These are phyloP conservation scores for Nicotiana attenuata DNA, from an alignment of 257 asterid genomes.

Conservation along the genomic window DNA sequence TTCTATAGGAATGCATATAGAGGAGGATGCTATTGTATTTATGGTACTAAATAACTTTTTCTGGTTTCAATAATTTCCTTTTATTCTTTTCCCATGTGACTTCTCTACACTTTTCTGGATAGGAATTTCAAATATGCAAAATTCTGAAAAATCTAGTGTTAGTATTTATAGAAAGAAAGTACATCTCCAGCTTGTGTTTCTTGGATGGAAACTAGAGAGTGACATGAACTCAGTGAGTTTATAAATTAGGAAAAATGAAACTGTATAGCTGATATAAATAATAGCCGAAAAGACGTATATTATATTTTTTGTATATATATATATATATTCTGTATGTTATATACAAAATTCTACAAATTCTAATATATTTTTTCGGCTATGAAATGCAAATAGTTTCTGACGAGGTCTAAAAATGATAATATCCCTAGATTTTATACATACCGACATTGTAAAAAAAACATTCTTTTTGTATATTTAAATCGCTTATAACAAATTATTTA, in stretches of 20 bases:
- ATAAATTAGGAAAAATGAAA: background rate
- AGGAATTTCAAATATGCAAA: background rate
- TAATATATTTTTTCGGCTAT: too few relatives aligned
- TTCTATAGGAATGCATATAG: background rate
- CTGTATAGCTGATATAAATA: too few relatives aligned
- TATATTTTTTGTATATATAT: too few relatives aligned
- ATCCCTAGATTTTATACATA: too few relatives aligned
- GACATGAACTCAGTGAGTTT: background rate
- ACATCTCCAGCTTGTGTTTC: slow-evolving; percentile 6
- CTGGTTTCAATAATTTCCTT: background rate
- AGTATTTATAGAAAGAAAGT: background rate
- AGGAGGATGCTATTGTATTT: slow-evolving; percentile 7
- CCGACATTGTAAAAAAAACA: too few relatives aligned
- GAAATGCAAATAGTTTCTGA: too few relatives aligned
- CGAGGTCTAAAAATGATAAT: too few relatives aligned
- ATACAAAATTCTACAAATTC: background rate
- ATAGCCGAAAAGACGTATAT: background rate
- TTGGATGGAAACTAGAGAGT: slow-evolving; percentile 7
- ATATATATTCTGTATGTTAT: background rate
- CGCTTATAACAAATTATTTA: background rate
- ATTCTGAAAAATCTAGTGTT: background rate
- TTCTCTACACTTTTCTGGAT: background rate
- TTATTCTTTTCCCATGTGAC: slow-evolving; percentile 9
- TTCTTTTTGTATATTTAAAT: too few relatives aligned
- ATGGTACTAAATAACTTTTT: slow-evolving; percentile 7